phyloP scores from a whole-genome alignment of 768 basidiomycete genomes.

The Atractiella rhizophila region DNA sequence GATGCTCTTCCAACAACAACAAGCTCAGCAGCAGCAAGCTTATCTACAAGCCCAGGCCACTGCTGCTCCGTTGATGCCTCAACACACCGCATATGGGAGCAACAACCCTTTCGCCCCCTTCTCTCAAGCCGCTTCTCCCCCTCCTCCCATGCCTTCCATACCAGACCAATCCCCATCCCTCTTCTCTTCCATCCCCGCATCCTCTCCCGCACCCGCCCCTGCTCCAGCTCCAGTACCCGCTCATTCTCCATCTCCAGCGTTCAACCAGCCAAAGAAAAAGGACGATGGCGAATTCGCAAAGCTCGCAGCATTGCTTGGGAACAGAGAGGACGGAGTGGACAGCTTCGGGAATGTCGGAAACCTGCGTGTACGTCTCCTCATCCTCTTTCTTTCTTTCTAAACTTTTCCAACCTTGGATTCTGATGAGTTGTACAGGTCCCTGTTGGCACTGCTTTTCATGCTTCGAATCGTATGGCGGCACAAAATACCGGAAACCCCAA shows the following conservation, averaged over 20 bases:
- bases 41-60: too few relatives aligned
- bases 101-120: constrained; percentile 80
- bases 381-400: too few relatives aligned
- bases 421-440: too few relatives aligned
- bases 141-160: constrained; percentile 9
- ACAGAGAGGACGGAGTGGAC: constrained; percentile 68
- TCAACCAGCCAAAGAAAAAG: constrained; percentile 14
- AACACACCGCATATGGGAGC: constrained; percentile 32
- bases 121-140: constrained; percentile 11
- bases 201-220: constrained; percentile 13
- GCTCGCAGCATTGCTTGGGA: constrained; percentile 59
- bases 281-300: constrained; percentile 45
- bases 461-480: too few relatives aligned
- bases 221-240: constrained; percentile 23
- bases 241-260: constrained; percentile 22
- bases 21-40: constrained; percentile 17
- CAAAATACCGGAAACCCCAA: too few relatives aligned
- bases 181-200: constrained; percentile 12
- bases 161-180: constrained; percentile 16
- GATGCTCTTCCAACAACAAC: constrained; percentile 7
- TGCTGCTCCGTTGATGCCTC: constrained; percentile 20
- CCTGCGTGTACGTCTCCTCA: constrained; percentile 23
- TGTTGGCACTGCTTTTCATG: too few relatives aligned
- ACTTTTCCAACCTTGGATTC: too few relatives aligned
- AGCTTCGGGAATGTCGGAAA: constrained; percentile 68